phyloP scores from a whole-genome alignment of 2,329 filamentous ascomycete species.

The Penicillium aurantiogriseum region DNA sequence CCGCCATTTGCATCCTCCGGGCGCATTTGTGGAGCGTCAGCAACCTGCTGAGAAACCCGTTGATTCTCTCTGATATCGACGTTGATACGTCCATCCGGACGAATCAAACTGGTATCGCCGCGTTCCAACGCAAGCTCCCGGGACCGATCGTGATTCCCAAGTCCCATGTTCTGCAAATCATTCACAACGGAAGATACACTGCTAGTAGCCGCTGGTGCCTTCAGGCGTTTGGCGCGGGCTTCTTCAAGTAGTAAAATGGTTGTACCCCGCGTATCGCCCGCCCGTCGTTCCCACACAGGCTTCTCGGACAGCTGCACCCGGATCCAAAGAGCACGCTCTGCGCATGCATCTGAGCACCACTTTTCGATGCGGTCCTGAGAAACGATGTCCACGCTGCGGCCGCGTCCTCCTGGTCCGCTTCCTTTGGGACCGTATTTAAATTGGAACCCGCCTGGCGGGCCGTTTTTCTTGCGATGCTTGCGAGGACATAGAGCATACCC shows the following conservation, averaged over 20 bases:
- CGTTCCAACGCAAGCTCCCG: constrained; percentile 38
- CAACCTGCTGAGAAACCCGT: constrained; percentile 12
- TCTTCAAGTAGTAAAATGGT: constrained; percentile 68
- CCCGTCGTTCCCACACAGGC: constrained; percentile 77
- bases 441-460: constrained; percentile 61
- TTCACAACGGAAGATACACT: constrained; percentile 23
- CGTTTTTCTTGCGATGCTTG: constrained; percentile 57
- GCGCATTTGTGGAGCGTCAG: constrained; percentile 33
- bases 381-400: constrained; percentile 63
- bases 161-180: constrained; percentile 27
- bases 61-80: constrained; percentile 38
- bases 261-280: constrained; percentile 46
- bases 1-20: constrained; percentile 38
- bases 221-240: constrained; percentile 32
- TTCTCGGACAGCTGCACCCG: constrained; percentile 84
- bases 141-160: constrained; percentile 27
- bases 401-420: constrained; percentile 44
- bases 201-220: constrained; percentile 20
- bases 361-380: constrained; percentile 70
- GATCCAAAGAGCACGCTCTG: constrained; percentile 75
- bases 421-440: constrained; percentile 59
- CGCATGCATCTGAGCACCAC: constrained; percentile 83
- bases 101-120: constrained; percentile 30
- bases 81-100: constrained; percentile 32
- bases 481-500: constrained; percentile 78